Percentiles rank a stretch among this genome's conserved stretches.
These are phyloP conservation scores for Penicillium desertorum DNA, from an alignment of 495 filamentous ascomycete species.

Conservation along the genomic window DNA sequence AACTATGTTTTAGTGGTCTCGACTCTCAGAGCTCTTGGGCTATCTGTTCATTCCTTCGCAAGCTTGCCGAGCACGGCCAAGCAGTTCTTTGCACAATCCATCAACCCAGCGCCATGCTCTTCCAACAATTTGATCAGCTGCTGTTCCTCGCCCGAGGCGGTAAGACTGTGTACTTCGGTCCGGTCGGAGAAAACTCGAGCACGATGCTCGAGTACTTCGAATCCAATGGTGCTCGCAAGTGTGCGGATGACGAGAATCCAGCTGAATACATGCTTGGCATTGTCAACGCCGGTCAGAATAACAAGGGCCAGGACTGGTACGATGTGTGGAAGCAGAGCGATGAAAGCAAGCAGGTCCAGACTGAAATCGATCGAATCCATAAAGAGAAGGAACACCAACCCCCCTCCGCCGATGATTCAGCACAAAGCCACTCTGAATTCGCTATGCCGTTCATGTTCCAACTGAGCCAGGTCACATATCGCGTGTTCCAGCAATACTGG, in stretches of 20 bases:
- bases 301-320: slow-evolving; percentile 64
- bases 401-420: slow-evolving; percentile 25
- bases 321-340: slow-evolving; percentile 68
- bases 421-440: slow-evolving; percentile 34
- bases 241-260: slow-evolving; percentile 68
- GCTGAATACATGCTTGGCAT: slow-evolving; percentile 92
- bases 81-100: slow-evolving; percentile 96
- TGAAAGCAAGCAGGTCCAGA: slow-evolving; percentile 63
- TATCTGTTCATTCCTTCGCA: slow-evolving; percentile 73
- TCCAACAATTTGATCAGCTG: slow-evolving; percentile 87
- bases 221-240: slow-evolving; percentile 63
- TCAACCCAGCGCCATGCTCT: slow-evolving; percentile 87
- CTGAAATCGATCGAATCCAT: slow-evolving; percentile 65
- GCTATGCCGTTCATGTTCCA: slow-evolving; percentile 53
- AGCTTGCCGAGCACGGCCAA: slow-evolving; percentile 80
- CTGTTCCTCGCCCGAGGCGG: slow-evolving; percentile 78
- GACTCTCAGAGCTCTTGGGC: slow-evolving; percentile 84
- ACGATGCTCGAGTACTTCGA: slow-evolving; percentile 76
- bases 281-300: slow-evolving; percentile 43
- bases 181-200: slow-evolving; percentile 72
- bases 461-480: slow-evolving; percentile 45
- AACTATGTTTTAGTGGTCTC: slow-evolving; percentile 57
- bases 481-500: slow-evolving; percentile 54
- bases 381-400: slow-evolving; percentile 48
- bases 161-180: slow-evolving; percentile 82